Percentiles rank a stretch among this genome's conserved stretches.
These are phyloP conservation scores for Avena sativa DNA, from an alignment of 176 grass and related monocot genomes.

Conservation along the genomic window DNA sequence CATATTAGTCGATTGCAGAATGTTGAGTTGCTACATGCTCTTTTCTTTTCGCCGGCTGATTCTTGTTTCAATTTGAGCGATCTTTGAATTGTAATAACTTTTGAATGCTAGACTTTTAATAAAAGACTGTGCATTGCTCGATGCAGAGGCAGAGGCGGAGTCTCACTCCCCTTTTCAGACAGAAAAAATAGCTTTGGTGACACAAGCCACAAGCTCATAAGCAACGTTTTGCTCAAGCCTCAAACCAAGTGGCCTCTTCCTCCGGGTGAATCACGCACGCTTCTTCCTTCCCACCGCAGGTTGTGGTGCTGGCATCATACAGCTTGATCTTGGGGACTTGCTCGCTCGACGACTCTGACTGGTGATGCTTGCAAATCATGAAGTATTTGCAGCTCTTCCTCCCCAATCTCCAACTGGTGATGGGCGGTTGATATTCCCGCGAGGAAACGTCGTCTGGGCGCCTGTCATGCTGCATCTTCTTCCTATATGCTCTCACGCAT, in stretches of 20 bases:
- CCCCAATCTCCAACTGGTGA: not conserved
- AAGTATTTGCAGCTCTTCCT: not conserved
- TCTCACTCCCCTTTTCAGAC: no score
- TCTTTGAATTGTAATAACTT: no score
- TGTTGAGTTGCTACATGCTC: no score
- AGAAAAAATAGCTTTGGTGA: no score
- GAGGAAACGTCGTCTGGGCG: not conserved
- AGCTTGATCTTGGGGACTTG: constrained; percentile 12
- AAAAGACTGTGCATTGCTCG: no score
- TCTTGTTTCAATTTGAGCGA: no score
- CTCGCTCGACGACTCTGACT: not conserved
- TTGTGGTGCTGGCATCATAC: not conserved
- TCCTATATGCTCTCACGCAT: not conserved
- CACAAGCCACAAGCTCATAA: not conserved
- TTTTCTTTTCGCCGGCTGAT: no score
- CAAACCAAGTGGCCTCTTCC: not conserved
- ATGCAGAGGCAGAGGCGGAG: no score
- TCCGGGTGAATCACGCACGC: not conserved
- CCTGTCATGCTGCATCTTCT: not conserved
- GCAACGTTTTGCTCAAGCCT: not conserved
- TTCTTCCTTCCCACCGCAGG: not conserved
- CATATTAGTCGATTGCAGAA: no score
- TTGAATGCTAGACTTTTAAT: no score
- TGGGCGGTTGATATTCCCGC: not conserved
- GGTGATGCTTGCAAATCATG: not conserved